Conservation (phyloP, 192 early-diverging fungal species). For the Coemansia sp. region DNA sequence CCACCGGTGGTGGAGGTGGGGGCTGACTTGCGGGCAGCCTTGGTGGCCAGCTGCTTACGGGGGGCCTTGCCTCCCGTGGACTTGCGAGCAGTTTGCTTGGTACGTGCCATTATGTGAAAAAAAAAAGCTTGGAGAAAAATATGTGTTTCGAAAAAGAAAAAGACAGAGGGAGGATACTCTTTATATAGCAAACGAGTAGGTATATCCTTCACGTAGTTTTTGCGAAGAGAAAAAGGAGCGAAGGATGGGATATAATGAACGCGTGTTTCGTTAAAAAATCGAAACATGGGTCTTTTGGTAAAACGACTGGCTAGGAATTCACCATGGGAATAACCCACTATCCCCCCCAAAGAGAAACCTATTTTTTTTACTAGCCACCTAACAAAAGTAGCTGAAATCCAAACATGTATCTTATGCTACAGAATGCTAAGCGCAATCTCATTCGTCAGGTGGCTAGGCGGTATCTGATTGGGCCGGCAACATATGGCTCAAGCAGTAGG, state of each 20-base stretch:
- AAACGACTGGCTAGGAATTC: constrained; percentile 10
- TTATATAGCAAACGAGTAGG: too few species aligned
- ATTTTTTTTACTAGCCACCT: background rate
- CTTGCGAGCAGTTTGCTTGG: constrained; percentile 76
- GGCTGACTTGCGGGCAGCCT: constrained; percentile 95
- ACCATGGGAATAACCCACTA: background rate
- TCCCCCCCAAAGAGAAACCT: background rate
- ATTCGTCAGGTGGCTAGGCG: too few species aligned
- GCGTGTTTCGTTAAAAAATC: constrained; percentile 4
- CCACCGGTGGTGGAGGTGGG: constrained; percentile 76
- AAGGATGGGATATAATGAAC: too few species aligned
- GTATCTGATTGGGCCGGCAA: too few species aligned
- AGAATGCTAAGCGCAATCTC: too few species aligned
- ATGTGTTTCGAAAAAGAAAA: too few species aligned
- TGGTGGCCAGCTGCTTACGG: constrained; percentile 93
- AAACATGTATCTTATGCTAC: too few species aligned
- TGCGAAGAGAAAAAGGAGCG: too few species aligned
- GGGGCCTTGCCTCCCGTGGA: constrained; percentile 99
- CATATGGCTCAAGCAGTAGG: background rate
- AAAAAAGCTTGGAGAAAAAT: constrained; percentile 1
- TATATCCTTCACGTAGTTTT: too few species aligned
- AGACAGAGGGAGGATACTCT: background rate
- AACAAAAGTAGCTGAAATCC: background rate
- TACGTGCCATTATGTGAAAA: constrained; percentile 18
- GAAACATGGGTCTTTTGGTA: background rate